Percentiles rank a stretch among this genome's conserved stretches.
Conservation (phyloP, 371 early-diverging fungal genomes). For the Rhizopus microsporus region DNA sequence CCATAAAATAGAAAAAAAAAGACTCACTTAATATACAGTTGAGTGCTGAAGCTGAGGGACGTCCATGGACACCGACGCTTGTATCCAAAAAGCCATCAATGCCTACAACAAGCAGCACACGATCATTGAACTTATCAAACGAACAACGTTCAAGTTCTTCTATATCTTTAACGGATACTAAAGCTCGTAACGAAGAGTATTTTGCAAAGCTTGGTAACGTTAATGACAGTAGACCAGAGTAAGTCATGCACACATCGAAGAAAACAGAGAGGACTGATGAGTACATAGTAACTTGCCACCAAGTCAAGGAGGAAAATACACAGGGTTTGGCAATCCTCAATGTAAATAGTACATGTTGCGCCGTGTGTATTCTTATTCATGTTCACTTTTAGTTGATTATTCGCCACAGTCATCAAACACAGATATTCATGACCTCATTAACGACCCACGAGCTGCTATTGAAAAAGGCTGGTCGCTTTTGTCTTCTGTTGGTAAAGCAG, state of each 20-base stretch:
- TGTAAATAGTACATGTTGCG: conserved; percentile 30
- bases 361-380: background rate
- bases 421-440: conserved; percentile 71
- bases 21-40: conserved; percentile 33
- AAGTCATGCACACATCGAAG: conserved; percentile 2
- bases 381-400: conserved; percentile 14
- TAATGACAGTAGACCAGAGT: conserved; percentile 30
- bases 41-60: conserved; percentile 77
- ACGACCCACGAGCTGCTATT: conserved; percentile 82
- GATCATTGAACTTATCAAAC: conserved; percentile 14
- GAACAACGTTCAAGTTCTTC: conserved; percentile 31
- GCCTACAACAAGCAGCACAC: conserved; percentile 13
- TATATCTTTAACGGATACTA: conserved; percentile 10
- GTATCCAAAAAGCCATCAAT: conserved; percentile 15
- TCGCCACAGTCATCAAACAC: conserved; percentile 12
- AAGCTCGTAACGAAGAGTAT: conserved; percentile 27
- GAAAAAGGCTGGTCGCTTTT: conserved; percentile 85
- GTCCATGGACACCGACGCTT: conserved; percentile 64
- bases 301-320: conserved; percentile 91
- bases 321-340: conserved; percentile 83
- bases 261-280: background rate
- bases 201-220: conserved; percentile 27
- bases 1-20: too few species aligned
- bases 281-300: conserved; percentile 72
- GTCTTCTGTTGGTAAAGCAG: conserved; percentile 57